These are phyloP conservation scores for Lecanicillium sp. DNA, from an alignment of 2,329 filamentous ascomycete genomes.

Conservation along the genomic window DNA sequence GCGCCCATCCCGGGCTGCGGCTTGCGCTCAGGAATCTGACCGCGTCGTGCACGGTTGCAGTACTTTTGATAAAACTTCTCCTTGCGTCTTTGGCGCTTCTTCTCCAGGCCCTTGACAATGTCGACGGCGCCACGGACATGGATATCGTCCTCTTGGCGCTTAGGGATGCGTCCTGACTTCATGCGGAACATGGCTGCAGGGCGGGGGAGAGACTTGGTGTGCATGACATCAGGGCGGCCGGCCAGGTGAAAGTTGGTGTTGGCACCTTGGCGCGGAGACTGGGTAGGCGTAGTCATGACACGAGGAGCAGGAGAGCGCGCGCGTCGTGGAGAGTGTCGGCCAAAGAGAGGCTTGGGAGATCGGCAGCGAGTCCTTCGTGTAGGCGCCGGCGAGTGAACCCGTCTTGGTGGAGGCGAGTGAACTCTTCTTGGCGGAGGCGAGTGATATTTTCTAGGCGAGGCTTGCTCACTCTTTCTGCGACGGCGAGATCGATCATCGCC, in stretches of 20 bases:
- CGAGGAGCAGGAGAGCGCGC: conserved; percentile 62
- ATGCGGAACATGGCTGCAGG: conserved; percentile 60
- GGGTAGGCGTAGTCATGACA: conserved; percentile 24
- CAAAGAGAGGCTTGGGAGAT: conserved; percentile 48
- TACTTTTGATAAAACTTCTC: conserved; percentile 90
- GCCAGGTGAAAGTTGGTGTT: conserved; percentile 27
- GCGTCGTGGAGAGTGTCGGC: conserved; percentile 61
- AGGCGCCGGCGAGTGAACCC: conserved; percentile 22
- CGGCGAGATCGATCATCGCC: conserved; percentile 43
- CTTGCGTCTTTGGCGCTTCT: conserved; percentile 84
- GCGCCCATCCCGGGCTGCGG: conserved; percentile 78
- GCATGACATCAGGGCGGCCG: conserved; percentile 58
- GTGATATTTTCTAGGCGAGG: conserved; percentile 34
- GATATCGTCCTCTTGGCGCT: conserved; percentile 33
- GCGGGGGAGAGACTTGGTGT: conserved; percentile 81
- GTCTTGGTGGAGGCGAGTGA: conserved; percentile 28
- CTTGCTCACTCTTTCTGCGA: conserved; percentile 40
- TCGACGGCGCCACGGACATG: conserved; percentile 91
- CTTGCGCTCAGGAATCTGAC: conserved; percentile 51
- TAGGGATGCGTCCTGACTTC: conserved; percentile 32
- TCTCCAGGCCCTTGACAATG: conserved; percentile 92
- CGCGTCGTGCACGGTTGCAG: conserved; percentile 72
- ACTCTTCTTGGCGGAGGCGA: conserved; percentile 35
- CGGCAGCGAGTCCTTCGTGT: conserved; percentile 37
- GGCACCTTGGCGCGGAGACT: conserved; percentile 30